These are phyloP conservation scores for Adansonia grandidieri DNA, from an alignment of 441 rosid species.

Conservation along the genomic window DNA sequence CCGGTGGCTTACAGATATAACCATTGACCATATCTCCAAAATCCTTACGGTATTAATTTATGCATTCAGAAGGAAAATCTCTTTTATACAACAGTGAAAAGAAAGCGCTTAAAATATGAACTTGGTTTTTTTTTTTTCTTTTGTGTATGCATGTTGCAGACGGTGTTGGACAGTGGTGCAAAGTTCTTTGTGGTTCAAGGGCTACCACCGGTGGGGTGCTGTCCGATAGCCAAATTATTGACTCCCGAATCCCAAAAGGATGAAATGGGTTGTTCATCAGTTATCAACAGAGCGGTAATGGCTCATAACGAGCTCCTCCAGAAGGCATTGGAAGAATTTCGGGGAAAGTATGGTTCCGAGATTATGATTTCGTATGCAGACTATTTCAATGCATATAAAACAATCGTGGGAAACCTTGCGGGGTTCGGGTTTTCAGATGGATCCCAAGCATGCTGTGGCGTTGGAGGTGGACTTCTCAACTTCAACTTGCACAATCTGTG, in stretches of 20 bases:
- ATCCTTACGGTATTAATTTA: constrained; percentile 38
- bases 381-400: constrained; percentile 43
- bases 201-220: constrained; percentile 54
- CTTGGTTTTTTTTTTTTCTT: background rate
- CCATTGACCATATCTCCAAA: constrained; percentile 31
- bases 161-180: constrained; percentile 45
- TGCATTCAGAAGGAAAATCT: background rate
- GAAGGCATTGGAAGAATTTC: constrained; percentile 28
- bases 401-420: constrained; percentile 30
- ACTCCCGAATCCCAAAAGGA: constrained; percentile 32
- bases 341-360: background rate
- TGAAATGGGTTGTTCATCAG: constrained; percentile 41
- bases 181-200: constrained; percentile 52
- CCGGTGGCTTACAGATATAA: constrained; percentile 31
- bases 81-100: background rate
- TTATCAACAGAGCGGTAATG: constrained; percentile 31
- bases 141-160: constrained; percentile 30
- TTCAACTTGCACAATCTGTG: constrained; percentile 40
- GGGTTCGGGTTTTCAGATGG: constrained; percentile 39
- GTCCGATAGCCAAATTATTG: constrained; percentile 34
- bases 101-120: background rate
- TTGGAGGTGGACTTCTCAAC: constrained; percentile 43
- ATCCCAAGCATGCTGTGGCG: constrained; percentile 52
- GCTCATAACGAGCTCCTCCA: constrained; percentile 50
- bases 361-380: constrained; percentile 43